These are phyloP conservation scores for Pichia sp. DNA, from an alignment of 1,139 yeast species.

Conservation along the genomic window DNA sequence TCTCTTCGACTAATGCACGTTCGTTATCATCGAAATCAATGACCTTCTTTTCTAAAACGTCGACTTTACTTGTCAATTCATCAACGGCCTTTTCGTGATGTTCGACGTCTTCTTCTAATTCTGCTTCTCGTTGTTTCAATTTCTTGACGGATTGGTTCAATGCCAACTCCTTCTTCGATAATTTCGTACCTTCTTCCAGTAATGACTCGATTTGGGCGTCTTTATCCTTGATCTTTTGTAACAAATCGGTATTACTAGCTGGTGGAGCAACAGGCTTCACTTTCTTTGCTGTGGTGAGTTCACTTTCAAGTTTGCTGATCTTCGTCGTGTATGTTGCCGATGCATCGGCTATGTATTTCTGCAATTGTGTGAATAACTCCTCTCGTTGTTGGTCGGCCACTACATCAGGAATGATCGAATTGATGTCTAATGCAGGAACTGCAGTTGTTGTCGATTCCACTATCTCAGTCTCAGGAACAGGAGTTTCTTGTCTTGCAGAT, in stretches of 20 bases:
- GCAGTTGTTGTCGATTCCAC: too few species aligned
- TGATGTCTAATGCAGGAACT: neutral
- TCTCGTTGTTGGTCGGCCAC: constrained; percentile 2
- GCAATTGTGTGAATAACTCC: constrained; percentile 13
- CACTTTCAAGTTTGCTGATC: constrained; percentile 6
- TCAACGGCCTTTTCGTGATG: constrained; percentile 28
- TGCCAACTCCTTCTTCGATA: constrained; percentile 73
- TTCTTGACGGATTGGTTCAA: constrained; percentile 66
- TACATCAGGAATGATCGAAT: neutral
- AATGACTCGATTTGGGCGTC: constrained; percentile 59
- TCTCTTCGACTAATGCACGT: constrained; percentile 26
- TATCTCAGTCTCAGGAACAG: too few species aligned
- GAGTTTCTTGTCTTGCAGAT: too few species aligned
- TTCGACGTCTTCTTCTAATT: constrained; percentile 35
- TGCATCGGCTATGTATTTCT: constrained; percentile 2
- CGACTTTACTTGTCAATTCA: constrained; percentile 35
- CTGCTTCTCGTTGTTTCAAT: constrained; percentile 50
- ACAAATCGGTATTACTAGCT: constrained; percentile 12
- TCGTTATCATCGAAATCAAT: constrained; percentile 29
- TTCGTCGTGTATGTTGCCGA: constrained; percentile 7
- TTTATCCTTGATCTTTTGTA: constrained; percentile 41
- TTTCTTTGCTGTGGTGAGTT: neutral
- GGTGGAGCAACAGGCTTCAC: neutral
- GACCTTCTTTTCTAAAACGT: constrained; percentile 34
- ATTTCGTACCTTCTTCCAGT: constrained; percentile 73